Evolutionary conservation across 177 flowering plant species (phyloP).

Genomic region (Vitis hybrid): DNA sequence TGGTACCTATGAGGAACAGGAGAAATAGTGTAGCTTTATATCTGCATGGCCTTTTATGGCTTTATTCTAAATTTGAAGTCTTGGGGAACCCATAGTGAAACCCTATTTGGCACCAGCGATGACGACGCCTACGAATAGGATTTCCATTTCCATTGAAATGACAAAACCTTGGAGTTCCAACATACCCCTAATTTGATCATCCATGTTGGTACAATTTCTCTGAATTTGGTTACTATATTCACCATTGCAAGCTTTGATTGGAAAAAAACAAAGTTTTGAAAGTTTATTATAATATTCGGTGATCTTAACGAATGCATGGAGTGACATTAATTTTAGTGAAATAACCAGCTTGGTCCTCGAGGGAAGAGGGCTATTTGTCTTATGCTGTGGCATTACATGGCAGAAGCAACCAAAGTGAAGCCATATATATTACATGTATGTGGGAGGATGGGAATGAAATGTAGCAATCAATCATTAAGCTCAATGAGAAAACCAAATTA

Average conservation of each 20-base stretch:
- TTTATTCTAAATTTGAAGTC: no score
- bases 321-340: constrained; percentile 16
- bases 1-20: no score
- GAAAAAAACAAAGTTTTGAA: constrained; percentile 1
- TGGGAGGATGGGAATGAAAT: constrained; percentile 28
- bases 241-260: background rate
- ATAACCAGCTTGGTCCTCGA: constrained; percentile 10
- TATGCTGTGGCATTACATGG: constrained; percentile 27
- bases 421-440: constrained; percentile 9
- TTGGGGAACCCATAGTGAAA: no score
- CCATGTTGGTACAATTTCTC: constrained; percentile 3
- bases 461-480: constrained; percentile 36
- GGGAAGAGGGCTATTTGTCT: constrained; percentile 29
- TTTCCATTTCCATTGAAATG: constrained; percentile 7
- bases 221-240: background rate
- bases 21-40: no score
- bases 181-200: constrained; percentile 1
- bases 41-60: no score
- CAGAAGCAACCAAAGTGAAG: constrained; percentile 27
- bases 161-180: background rate
- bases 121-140: constrained; percentile 1
- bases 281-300: background rate
- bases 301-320: constrained; percentile 1
- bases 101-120: no score
- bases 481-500: constrained; percentile 11